These are phyloP conservation scores for Sphagnurus paluster DNA, from an alignment of 1,284 basidiomycete genomes.

Conservation along the genomic window DNA sequence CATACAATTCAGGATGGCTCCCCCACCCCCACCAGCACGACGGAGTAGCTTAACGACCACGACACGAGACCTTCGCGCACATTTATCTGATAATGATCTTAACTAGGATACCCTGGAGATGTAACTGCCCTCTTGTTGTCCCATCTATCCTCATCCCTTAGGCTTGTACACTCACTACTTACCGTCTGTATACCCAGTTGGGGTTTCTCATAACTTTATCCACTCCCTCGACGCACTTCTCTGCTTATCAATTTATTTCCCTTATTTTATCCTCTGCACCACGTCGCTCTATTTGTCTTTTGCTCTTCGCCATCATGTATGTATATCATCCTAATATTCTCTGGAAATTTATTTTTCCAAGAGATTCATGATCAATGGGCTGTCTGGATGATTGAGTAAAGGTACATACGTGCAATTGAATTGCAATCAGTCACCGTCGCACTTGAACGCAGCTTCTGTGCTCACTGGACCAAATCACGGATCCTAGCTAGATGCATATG, in stretches of 20 bases:
- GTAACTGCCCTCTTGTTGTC: constrained; percentile 12
- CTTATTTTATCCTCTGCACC: constrained; percentile 12
- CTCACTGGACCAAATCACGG: not conserved
- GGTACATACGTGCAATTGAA: too few species aligned
- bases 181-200: constrained; percentile 17
- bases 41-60: constrained; percentile 7
- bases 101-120: constrained; percentile 17
- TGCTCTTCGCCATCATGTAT: constrained; percentile 1
- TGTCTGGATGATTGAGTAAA: too few species aligned
- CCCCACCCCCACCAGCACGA: not conserved
- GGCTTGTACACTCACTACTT: constrained; percentile 16
- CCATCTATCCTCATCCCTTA: constrained; percentile 1
- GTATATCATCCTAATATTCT: not conserved
- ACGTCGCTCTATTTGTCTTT: not conserved
- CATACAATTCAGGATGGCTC: constrained; percentile 7
- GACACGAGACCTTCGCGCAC: constrained; percentile 1
- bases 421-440: too few species aligned
- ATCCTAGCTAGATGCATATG: constrained; percentile 1
- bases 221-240: constrained; percentile 3
- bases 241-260: constrained; percentile 7
- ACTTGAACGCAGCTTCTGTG: not conserved
- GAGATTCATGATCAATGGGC: too few species aligned
- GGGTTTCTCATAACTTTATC: constrained; percentile 4
- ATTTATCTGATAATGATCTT: constrained; percentile 8
- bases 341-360: too few species aligned